A percentile compares a stretch with the other conserved stretches of the same genome.
Conservation (phyloP, 805 yeast species). For the Ogataea kodamae region DNA sequence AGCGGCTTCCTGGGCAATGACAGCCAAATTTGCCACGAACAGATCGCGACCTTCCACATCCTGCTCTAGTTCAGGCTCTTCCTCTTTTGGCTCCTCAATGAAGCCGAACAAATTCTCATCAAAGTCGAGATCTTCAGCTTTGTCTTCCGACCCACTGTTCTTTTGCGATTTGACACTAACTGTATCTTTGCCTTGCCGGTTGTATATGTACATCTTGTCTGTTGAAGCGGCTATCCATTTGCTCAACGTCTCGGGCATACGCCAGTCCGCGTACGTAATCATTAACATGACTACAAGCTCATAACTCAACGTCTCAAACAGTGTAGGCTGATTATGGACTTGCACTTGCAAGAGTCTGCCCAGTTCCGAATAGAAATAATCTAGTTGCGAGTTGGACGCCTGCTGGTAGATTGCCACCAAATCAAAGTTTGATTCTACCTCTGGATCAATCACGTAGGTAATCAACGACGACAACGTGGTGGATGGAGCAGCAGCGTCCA, state of each 20-base stretch:
- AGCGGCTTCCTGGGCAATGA: conserved; percentile 4
- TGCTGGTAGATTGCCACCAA: conserved; percentile 17
- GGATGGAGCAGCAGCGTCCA: conserved; percentile 4
- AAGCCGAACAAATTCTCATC: conserved; percentile 32
- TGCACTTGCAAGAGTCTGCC: conserved; percentile 11
- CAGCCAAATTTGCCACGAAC: conserved; percentile 6
- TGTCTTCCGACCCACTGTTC: conserved; percentile 11
- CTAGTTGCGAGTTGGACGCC: conserved; percentile 18
- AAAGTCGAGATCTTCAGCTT: conserved; percentile 19
- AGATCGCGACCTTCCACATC: conserved; percentile 2
- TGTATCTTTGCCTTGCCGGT: conserved; percentile 18
- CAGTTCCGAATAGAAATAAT: conserved; percentile 25
- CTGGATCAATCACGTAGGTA: conserved; percentile 14
- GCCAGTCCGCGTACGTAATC: conserved; percentile 24
- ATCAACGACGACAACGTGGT: conserved; percentile 7
- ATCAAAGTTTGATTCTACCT: conserved; percentile 20
- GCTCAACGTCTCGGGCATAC: conserved; percentile 16
- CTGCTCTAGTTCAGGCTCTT: conserved; percentile 7
- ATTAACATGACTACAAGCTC: conserved; percentile 25
- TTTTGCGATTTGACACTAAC: conserved; percentile 4
- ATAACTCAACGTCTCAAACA: conserved; percentile 19
- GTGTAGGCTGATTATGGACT: conserved; percentile 12
- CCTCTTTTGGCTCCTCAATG: conserved; percentile 28
- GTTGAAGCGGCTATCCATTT: conserved; percentile 26
- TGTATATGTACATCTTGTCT: conserved; percentile 17